Percentiles rank a stretch among this genome's conserved stretches.
Evolutionary conservation across 2,329 filamentous ascomycete genomes (phyloP).

Genomic region (Diplodia seriata): DNA sequence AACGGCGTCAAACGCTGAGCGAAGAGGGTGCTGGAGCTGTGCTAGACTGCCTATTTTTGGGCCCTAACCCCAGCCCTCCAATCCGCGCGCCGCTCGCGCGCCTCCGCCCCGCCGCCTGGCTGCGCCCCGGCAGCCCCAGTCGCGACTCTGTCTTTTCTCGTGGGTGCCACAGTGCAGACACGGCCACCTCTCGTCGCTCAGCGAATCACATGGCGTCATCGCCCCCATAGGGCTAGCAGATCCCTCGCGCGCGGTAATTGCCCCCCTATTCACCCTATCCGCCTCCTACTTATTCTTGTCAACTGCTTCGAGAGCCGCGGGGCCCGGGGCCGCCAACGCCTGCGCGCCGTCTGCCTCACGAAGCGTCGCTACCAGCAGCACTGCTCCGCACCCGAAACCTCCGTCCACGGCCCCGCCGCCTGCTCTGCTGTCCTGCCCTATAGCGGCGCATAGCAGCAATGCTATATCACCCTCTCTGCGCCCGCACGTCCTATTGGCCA

Average conservation of each 20-base stretch:
- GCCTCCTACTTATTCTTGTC: neutral
- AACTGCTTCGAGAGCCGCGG: neutral
- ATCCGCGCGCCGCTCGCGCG: neutral
- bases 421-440: neutral
- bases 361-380: neutral
- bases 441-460: conserved; percentile 20
- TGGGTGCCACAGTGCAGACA: neutral
- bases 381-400: neutral
- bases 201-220: conserved; percentile 10
- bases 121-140: neutral
- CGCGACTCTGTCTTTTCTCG: neutral
- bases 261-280: neutral
- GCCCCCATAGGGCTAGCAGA: conserved; percentile 20
- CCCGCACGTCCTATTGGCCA: conserved; percentile 8
- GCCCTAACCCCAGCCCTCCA: conserved; percentile 6
- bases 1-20: conserved; percentile 23
- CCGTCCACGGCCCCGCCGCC: neutral
- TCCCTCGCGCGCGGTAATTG: conserved; percentile 12
- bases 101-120: conserved; percentile 13
- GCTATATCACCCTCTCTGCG: conserved; percentile 6
- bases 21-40: neutral
- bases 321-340: neutral
- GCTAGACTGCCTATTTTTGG: conserved; percentile 21
- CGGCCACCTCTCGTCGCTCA: neutral
- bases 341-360: too few relatives aligned